These are phyloP conservation scores for Colletotrichum trifolii DNA, from an alignment of 2,329 filamentous ascomycete genomes.

Conservation along the genomic window DNA sequence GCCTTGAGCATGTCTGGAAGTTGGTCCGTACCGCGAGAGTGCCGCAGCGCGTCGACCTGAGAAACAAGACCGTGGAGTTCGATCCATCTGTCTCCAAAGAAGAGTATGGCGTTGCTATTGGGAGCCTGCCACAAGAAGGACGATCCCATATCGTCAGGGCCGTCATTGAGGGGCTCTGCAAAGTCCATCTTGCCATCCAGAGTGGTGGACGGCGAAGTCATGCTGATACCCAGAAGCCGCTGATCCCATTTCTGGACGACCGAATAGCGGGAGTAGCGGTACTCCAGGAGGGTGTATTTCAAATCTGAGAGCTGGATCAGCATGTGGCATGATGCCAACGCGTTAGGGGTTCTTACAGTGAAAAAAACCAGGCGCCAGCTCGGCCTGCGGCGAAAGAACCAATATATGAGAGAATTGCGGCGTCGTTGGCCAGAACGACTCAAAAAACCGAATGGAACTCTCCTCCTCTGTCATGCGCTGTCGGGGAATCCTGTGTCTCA, in stretches of 20 bases:
- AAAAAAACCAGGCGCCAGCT: constrained; percentile 84
- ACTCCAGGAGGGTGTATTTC: constrained; percentile 81
- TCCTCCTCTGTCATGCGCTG: constrained; percentile 73
- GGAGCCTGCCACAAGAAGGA: constrained; percentile 89
- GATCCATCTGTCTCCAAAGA: constrained; percentile 87
- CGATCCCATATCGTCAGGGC: constrained; percentile 51
- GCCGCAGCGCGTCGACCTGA: constrained; percentile 63
- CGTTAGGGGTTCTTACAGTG: constrained; percentile 66
- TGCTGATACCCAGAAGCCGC: constrained; percentile 80
- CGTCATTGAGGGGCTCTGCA: constrained; percentile 48
- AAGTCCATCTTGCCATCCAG: constrained; percentile 72
- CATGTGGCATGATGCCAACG: background rate
- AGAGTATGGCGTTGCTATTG: constrained; percentile 82
- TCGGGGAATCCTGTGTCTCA: constrained; percentile 79
- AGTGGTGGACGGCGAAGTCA: constrained; percentile 76
- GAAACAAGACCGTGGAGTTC: constrained; percentile 86
- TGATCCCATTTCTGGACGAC: constrained; percentile 58
- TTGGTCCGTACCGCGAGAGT: constrained; percentile 43
- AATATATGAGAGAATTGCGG: constrained; percentile 78
- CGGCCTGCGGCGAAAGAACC: constrained; percentile 83
- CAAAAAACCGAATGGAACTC: constrained; percentile 79
- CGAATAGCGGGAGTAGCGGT: constrained; percentile 72
- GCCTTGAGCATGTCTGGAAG: constrained; percentile 54
- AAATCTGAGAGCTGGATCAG: constrained; percentile 61
- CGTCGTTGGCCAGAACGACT: constrained; percentile 85